These are phyloP conservation scores for Psilocybe mexicana DNA, from an alignment of 1,284 basidiomycete species.

Conservation along the genomic window DNA sequence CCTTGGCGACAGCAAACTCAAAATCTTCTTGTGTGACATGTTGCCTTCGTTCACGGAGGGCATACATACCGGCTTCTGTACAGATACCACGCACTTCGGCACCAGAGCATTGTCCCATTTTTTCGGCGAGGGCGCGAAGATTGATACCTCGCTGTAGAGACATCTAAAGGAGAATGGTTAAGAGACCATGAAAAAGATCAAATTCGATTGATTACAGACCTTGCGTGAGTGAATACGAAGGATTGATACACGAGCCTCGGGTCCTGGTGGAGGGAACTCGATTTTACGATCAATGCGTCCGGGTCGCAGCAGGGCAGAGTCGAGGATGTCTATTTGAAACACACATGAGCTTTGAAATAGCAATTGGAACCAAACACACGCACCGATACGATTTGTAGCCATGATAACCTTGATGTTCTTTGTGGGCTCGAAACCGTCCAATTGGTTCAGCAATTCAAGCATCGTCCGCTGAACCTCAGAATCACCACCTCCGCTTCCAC, in stretches of 20 bases:
- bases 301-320: conserved; percentile 91
- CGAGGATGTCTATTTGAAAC: conserved; percentile 77
- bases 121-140: conserved; percentile 91
- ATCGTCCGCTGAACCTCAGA: conserved; percentile 98
- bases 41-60: conserved; percentile 90
- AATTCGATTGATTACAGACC: conserved; percentile 41
- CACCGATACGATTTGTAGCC: conserved; percentile 97
- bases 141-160: conserved; percentile 98
- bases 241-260: conserved; percentile 96
- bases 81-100: conserved; percentile 98
- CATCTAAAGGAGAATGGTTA: conserved; percentile 62
- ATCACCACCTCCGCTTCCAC: conserved; percentile 88
- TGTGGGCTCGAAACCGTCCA: conserved; percentile 96
- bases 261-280: conserved; percentile 98
- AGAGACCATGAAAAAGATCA: background rate
- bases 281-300: conserved; percentile 99
- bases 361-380: conserved; percentile 18
- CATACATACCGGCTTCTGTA: conserved; percentile 99
- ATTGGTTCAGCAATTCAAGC: conserved; percentile 95
- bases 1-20: conserved; percentile 96
- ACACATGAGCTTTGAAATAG: conserved; percentile 4
- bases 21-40: conserved; percentile 99
- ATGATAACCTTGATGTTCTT: conserved; percentile 99
- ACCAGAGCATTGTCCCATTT: conserved; percentile 99
- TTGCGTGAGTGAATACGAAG: conserved; percentile 97